These are phyloP conservation scores for Pholiota microspora DNA, from an alignment of 768 basidiomycete species.

Conservation along the genomic window DNA sequence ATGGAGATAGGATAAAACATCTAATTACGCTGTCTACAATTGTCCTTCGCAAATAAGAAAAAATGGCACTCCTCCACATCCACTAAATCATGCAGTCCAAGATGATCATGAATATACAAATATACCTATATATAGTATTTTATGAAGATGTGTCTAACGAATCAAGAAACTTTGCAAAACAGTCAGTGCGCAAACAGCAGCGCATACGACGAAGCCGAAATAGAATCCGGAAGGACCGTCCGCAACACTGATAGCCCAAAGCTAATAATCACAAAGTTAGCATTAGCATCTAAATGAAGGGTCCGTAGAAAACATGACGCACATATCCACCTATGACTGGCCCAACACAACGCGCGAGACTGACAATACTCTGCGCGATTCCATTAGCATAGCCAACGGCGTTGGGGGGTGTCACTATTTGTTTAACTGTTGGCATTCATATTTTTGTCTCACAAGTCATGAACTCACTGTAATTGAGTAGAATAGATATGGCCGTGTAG, in stretches of 20 bases:
- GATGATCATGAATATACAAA: neutral
- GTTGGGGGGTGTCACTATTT: constrained; percentile 82
- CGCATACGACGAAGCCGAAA: constrained; percentile 69
- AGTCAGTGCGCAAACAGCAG: constrained; percentile 57
- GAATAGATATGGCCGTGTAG: constrained; percentile 88
- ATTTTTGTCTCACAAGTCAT: neutral
- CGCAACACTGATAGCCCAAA: constrained; percentile 74
- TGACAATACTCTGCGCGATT: constrained; percentile 93
- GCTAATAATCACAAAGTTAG: constrained; percentile 30
- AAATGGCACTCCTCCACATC: neutral
- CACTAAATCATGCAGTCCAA: neutral
- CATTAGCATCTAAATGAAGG: neutral
- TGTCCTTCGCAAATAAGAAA: neutral
- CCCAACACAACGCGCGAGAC: constrained; percentile 87
- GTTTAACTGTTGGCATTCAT: constrained; percentile 5
- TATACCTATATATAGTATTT: neutral
- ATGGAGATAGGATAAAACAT: neutral
- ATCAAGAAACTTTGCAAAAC: constrained; percentile 76
- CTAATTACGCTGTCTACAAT: neutral
- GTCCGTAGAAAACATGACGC: constrained; percentile 22
- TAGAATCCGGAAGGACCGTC: constrained; percentile 71
- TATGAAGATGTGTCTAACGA: constrained; percentile 34
- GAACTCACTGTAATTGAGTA: constrained; percentile 75
- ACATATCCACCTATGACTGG: constrained; percentile 86
- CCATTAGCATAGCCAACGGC: constrained; percentile 93